phyloP scores from a whole-genome alignment of 2,329 filamentous ascomycete genomes.

The Colletotrichum limetticola region DNA sequence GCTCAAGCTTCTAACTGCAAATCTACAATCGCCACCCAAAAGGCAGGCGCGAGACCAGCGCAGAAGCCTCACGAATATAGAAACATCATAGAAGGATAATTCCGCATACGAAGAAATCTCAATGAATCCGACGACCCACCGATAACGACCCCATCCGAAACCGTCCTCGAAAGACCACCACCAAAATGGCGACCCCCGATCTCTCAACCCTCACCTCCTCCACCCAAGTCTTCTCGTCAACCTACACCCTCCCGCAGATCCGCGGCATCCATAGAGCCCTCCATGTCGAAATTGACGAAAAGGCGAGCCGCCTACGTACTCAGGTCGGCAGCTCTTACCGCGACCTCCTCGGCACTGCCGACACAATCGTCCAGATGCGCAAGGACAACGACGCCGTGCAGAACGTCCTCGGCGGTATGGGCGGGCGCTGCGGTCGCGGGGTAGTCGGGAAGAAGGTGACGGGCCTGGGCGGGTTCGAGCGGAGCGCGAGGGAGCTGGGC shows the following conservation, averaged over 20 bases:
- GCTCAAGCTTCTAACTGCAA: background rate
- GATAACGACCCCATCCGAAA: background rate
- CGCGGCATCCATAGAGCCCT: conserved; percentile 70
- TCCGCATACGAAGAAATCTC: background rate
- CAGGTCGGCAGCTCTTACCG: conserved; percentile 80
- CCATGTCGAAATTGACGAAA: conserved; percentile 70
- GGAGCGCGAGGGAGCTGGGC: conserved; percentile 31
- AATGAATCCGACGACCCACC: background rate
- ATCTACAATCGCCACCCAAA: background rate
- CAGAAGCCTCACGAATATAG: background rate
- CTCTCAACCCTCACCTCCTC: conserved; percentile 60
- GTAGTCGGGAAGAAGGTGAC: conserved; percentile 74
- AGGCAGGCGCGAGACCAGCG: conserved; percentile 20
- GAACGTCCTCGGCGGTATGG: conserved; percentile 75
- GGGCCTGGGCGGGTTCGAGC: conserved; percentile 63
- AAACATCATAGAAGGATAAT: background rate
- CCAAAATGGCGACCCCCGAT: conserved; percentile 50
- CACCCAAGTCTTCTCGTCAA: conserved; percentile 64
- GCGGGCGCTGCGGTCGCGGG: conserved; percentile 79
- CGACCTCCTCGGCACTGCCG: conserved; percentile 89
- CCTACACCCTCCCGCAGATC: conserved; percentile 71
- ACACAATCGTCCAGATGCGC: conserved; percentile 93
- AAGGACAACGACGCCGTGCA: conserved; percentile 80
- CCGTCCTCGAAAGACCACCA: background rate
- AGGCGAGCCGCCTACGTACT: conserved; percentile 69